A percentile compares a stretch with the other conserved stretches of the same genome.
phyloP scores from a whole-genome alignment of 2,329 filamentous ascomycete species.

The Penicillium sp. region DNA sequence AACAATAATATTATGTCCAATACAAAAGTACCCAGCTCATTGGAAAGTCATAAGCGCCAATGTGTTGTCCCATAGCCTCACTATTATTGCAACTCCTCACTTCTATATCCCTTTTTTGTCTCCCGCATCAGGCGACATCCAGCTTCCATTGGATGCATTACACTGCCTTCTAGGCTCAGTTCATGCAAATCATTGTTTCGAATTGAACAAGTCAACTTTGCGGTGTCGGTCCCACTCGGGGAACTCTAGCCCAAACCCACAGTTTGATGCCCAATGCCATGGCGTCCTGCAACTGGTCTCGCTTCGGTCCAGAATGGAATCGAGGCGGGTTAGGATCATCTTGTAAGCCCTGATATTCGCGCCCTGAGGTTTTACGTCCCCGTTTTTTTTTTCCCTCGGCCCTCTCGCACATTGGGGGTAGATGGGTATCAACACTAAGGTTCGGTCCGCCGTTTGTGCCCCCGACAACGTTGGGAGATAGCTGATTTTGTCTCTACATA shows the following conservation, averaged over 20 bases:
- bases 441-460: conserved; percentile 23
- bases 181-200: conserved; percentile 8
- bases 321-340: conserved; percentile 16
- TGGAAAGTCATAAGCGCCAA: background rate
- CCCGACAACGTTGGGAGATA: conserved; percentile 9
- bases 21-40: background rate
- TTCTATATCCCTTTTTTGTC: background rate
- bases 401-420: conserved; percentile 15
- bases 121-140: conserved; percentile 5
- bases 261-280: conserved; percentile 30
- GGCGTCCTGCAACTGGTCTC: conserved; percentile 25
- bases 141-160: background rate
- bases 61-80: conserved; percentile 13
- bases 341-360: conserved; percentile 9
- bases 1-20: background rate
- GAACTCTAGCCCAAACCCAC: conserved; percentile 21
- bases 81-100: conserved; percentile 8
- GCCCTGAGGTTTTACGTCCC: background rate
- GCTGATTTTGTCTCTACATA: conserved; percentile 10
- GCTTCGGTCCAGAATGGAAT: conserved; percentile 24
- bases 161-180: background rate
- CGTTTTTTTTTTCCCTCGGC: conserved; percentile 2
- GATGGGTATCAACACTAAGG: conserved; percentile 30
- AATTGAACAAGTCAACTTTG: conserved; percentile 27
- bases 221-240: conserved; percentile 13